Conservation (phyloP, 805 yeast species). For the Suhomyces sp. region DNA sequence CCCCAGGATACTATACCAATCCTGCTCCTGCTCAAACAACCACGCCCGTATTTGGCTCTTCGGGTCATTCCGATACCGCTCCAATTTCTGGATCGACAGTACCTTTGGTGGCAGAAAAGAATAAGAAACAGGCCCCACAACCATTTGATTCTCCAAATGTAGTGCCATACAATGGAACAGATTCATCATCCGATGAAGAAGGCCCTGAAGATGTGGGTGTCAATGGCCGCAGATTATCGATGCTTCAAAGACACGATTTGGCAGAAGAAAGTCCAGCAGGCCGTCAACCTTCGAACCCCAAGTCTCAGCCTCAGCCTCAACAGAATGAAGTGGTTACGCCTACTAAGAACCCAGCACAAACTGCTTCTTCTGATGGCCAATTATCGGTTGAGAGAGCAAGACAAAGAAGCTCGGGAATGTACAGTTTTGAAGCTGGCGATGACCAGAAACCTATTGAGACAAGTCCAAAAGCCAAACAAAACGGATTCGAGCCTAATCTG, state of each 20-base stretch:
- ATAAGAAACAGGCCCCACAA: neutral
- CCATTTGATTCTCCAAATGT: conserved; percentile 33
- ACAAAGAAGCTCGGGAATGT: conserved; percentile 18
- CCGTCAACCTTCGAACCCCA: neutral
- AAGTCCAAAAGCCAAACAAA: conserved; percentile 19
- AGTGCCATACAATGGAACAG: conserved; percentile 26
- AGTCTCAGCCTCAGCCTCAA: neutral
- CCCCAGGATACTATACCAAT: conserved; percentile 9
- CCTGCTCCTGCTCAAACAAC: conserved; percentile 2
- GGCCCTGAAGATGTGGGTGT: conserved; percentile 13
- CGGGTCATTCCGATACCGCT: neutral
- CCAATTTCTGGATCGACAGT: neutral
- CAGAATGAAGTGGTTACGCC: neutral
- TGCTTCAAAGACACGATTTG: conserved; percentile 35
- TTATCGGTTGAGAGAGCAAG: conserved; percentile 14
- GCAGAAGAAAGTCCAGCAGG: conserved; percentile 7
- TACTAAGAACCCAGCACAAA: neutral
- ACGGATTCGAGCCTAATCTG: conserved; percentile 1
- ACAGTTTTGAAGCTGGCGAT: conserved; percentile 43
- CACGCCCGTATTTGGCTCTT: neutral
- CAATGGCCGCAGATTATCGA: conserved; percentile 25
- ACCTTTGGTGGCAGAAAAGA: conserved; percentile 1
- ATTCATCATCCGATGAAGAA: conserved; percentile 32
- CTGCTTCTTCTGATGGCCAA: conserved; percentile 4
- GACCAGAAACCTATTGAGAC: conserved; percentile 30